phyloP scores from a whole-genome alignment of 1,284 basidiomycete species.

The Apiotrichum sp. region DNA sequence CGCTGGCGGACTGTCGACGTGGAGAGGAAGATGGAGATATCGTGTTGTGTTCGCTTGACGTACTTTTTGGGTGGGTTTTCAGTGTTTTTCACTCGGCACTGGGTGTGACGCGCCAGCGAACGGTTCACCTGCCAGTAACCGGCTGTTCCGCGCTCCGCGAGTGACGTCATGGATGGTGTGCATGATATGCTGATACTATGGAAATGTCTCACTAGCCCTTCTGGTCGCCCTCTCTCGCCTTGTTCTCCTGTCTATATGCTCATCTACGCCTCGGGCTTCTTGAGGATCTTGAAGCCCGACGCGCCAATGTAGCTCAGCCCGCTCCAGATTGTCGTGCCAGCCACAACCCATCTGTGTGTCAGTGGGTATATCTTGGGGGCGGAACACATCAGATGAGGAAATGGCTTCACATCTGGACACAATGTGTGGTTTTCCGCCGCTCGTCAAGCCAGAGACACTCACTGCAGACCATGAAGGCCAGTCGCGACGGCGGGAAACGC shows the following conservation, averaged over 20 bases:
- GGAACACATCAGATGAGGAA: too few species aligned
- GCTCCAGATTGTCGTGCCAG: slow-evolving; percentile 83
- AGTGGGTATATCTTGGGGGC: neutral
- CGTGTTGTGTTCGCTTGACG: neutral
- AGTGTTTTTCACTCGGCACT: too few species aligned
- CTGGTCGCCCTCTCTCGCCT: neutral
- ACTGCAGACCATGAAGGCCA: slow-evolving; percentile 61
- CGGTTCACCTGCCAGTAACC: too few species aligned
- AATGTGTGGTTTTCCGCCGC: too few species aligned
- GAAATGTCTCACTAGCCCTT: too few species aligned
- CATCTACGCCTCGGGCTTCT: slow-evolving; percentile 11
- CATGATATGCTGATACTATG: too few species aligned
- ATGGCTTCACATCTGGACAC: slow-evolving; percentile 9
- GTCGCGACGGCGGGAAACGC: slow-evolving; percentile 55
- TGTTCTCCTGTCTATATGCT: neutral
- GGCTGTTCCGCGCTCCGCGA: too few species aligned
- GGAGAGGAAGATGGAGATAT: neutral
- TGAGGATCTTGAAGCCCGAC: slow-evolving; percentile 58
- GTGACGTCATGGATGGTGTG: too few species aligned
- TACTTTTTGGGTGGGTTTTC: too few species aligned
- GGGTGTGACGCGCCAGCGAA: too few species aligned
- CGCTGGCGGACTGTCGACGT: neutral
- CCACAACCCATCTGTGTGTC: slow-evolving; percentile 63
- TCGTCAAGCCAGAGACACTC: slow-evolving; percentile 31
- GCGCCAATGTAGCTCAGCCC: slow-evolving; percentile 82